Base-by-base conservation (phyloP, 2,329 filamentous ascomycete species). In the Claviceps lovelessii region DNA sequence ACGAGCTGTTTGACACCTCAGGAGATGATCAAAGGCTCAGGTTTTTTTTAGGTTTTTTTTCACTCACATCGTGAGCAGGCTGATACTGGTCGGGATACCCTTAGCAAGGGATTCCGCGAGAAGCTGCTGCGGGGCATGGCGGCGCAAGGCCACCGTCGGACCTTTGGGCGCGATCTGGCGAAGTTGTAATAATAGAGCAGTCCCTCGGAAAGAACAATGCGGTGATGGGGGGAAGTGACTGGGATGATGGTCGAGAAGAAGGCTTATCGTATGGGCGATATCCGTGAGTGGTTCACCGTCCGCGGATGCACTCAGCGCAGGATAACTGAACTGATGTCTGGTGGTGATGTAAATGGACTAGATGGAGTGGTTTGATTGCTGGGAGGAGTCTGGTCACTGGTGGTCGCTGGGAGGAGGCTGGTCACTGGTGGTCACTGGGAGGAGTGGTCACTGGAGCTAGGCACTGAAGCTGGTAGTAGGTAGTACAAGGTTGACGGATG, bases 21-120 rank as follows among this genome's bases (percentile, higher is more conserved):
- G 15, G 11, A 15, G n/a, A 49, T 54, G 15, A 4, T 17, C 46
- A 29, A 29, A 33, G 29, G 23, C 23, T 23, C 2, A 23, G n/a
- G n/a, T 23, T 23, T 23, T 23, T 23, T 23, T 23, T 23, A n/a
- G n/a, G n/a, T 23, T 2, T 35, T 33, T 45, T 49, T 49, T 39
- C 35, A 66, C 73, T 70, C 62, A 77, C 87, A 91, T 74, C 86
- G 77, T 53, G 86, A 87, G 70, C 87, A 91, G 31, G 88, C 87
- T 53, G 86, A 86, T 42, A 90, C 86, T 4, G 87, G 86, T 59
- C 87, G 79, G 64, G 86, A 90, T 59, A 91, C 88, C 67, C 82
- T 80, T 57, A 88, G 72, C 52, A 84, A 70, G 42, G 84, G 83
- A 52, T 80, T 76, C 55, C 75, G 72, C 29, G 73, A 73, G 65